A percentile compares a stretch with the other conserved stretches of the same genome.
phyloP scores from a whole-genome alignment of 2,329 filamentous ascomycete species.

The Pseudonectria buxi region DNA sequence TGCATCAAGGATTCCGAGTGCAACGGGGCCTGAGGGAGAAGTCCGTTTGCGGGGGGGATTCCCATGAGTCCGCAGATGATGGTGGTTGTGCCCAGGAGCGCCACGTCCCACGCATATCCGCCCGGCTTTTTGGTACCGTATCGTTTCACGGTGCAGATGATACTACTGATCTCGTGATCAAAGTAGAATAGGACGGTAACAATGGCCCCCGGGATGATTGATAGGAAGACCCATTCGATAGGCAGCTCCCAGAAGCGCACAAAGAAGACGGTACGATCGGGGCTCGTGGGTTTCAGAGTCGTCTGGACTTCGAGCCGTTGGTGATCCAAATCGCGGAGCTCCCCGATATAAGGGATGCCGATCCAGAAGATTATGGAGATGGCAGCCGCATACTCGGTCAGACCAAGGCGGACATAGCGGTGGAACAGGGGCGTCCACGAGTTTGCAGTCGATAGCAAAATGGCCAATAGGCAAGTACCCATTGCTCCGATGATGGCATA shows the following conservation, averaged over 20 bases:
- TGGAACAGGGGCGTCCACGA: conserved; percentile 57
- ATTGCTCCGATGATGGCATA: conserved; percentile 58
- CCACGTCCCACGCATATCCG: conserved; percentile 59
- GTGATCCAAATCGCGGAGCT: conserved; percentile 52
- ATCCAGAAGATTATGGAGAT: conserved; percentile 62
- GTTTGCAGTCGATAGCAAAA: conserved; percentile 55
- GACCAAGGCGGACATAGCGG: conserved; percentile 52
- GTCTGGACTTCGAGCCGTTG: conserved; percentile 49
- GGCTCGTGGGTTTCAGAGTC: conserved; percentile 50
- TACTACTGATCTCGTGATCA: conserved; percentile 63
- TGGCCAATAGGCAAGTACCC: conserved; percentile 56
- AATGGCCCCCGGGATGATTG: conserved; percentile 56
- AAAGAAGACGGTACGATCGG: conserved; percentile 49
- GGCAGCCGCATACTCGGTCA: conserved; percentile 58
- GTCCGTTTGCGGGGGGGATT: conserved; percentile 59
- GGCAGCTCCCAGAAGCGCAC: conserved; percentile 58
- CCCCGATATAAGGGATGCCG: conserved; percentile 53
- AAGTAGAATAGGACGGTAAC: conserved; percentile 65
- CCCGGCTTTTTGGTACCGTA: conserved; percentile 56
- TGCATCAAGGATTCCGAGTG: conserved; percentile 59
- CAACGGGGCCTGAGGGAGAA: conserved; percentile 59
- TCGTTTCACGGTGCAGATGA: conserved; percentile 57
- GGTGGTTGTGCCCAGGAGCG: conserved; percentile 55
- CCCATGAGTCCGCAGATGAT: conserved; percentile 58
- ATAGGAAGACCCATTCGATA: conserved; percentile 52